A percentile compares a stretch with the other conserved stretches of the same genome.
Evolutionary conservation across 441 rosid species (phyloP).

Genomic region (Gossypium schwendimanii): DNA sequence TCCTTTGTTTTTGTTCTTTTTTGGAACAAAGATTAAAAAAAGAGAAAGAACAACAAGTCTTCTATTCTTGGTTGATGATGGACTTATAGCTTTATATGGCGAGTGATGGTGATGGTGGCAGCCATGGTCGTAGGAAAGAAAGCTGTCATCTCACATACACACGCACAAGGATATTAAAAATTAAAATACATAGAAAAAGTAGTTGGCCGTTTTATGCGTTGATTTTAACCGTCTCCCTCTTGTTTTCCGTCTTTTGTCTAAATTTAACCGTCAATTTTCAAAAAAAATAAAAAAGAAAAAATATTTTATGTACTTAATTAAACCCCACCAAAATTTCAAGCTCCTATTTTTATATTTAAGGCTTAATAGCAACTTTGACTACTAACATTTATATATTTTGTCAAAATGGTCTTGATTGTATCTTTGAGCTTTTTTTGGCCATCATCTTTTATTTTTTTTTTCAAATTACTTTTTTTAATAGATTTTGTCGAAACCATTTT

Average conservation of each 20-base stretch:
- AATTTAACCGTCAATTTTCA: background rate
- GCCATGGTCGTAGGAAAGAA: background rate
- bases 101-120: background rate
- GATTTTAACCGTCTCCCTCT: background rate
- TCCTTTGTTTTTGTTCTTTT: background rate
- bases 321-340: background rate
- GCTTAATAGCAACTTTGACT: no score
- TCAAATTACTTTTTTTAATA: no score
- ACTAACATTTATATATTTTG: no score
- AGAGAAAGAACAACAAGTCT: background rate
- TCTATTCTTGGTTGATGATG: background rate
- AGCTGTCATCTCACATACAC: background rate
- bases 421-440: no score
- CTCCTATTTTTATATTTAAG: no score
- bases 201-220: constrained; percentile 14
- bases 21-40: background rate
- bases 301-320: background rate
- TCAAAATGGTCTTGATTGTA: no score
- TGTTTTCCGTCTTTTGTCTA: background rate
- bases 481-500: no score
- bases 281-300: no score
- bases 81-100: background rate
- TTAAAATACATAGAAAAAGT: background rate
- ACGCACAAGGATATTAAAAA: no score
- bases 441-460: no score